Evolutionary conservation across 768 basidiomycete species (phyloP).

Genomic region (Auriscalpium orientale): DNA sequence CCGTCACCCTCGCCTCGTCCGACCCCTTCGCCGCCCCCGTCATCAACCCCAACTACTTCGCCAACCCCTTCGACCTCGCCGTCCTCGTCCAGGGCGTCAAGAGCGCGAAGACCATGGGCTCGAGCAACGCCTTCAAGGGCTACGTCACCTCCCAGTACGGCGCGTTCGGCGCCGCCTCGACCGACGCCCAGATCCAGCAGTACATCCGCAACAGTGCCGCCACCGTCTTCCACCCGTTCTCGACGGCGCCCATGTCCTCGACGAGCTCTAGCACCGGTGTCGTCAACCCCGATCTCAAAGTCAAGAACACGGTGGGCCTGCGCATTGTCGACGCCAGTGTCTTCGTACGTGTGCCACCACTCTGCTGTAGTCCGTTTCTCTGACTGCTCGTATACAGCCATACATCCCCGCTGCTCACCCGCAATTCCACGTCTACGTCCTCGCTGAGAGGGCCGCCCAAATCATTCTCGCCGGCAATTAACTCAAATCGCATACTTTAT

Average conservation of each 20-base stretch:
- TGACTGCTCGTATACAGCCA: not conserved
- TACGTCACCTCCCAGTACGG: not conserved
- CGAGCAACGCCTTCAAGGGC: not conserved
- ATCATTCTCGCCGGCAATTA: not conserved
- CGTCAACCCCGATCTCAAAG: slow-evolving; percentile 26
- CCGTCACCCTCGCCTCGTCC: slow-evolving; percentile 17
- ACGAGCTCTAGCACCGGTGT: slow-evolving; percentile 27
- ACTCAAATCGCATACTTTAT: too few relatives aligned
- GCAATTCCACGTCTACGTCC: not conserved
- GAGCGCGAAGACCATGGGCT: not conserved
- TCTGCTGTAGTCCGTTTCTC: not conserved
- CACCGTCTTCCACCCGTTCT: slow-evolving; percentile 19
- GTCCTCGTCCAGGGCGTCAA: not conserved
- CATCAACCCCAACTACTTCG: slow-evolving; percentile 17
- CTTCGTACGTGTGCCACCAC: not conserved
- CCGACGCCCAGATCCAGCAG: slow-evolving; percentile 14
- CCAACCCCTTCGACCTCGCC: not conserved
- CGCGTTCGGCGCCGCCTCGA: not conserved
- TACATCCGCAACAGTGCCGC: slow-evolving; percentile 11
- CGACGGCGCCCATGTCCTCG: slow-evolving; percentile 37
- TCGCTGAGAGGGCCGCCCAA: not conserved
- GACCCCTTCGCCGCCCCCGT: slow-evolving; percentile 20
- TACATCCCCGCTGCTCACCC: not conserved
- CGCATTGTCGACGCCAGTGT: slow-evolving; percentile 7
- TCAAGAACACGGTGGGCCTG: slow-evolving; percentile 3